Evolutionary conservation across 495 filamentous ascomycete species (phyloP), one percentile per base, ranked within the genome.

Genomic region (Jackrogersella multiformis): DNA sequence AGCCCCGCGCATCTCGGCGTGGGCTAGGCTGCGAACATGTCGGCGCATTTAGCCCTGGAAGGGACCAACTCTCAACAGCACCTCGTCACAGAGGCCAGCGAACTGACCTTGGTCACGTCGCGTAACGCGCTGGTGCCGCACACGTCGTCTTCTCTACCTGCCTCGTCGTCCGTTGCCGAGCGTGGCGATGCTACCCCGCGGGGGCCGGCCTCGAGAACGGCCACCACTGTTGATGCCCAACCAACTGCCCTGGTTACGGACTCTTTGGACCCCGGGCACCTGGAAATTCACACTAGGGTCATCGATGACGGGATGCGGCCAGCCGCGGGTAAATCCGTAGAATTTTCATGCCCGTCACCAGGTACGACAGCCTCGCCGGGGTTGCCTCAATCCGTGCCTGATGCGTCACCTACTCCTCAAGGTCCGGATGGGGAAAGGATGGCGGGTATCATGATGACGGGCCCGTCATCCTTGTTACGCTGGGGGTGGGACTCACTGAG

Each of bases 171-270:
- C 59, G 51, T 28, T 64, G 61, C 70, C 64, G 67, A 60, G 65
- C 53, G 55, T 70, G 67, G 73, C 68, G 65, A 67, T 70, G 62
- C 60, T 63, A 75, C 73, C 73, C 66, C 46, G 30, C 41, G 61
- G 51, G 61, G 62, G 54, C 51, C 63, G 73, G 73, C 52, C 70
- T 68, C 61, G 42, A 65, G 61, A 67, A 62, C 70, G 70, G 70
- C 62, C 70, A 64, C 64, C 57, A 64, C 45, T 52, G 15, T 75
- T 75, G 73, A 67, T 75, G 73, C 73, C 73, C 73, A 75, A 75
- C 68, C 59, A 73, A 61, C 58, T 53, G 32, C 56, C 56, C 38
- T 65, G 30, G 66, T 46, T 61, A 38, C 64, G 68, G 64, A 45
- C 44, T 61, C 58, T 55, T 41, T 48, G 56, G 60, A 63, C 51